Conservation (phyloP, 345 rosid species). For the Aquilaria yunnanensis region DNA sequence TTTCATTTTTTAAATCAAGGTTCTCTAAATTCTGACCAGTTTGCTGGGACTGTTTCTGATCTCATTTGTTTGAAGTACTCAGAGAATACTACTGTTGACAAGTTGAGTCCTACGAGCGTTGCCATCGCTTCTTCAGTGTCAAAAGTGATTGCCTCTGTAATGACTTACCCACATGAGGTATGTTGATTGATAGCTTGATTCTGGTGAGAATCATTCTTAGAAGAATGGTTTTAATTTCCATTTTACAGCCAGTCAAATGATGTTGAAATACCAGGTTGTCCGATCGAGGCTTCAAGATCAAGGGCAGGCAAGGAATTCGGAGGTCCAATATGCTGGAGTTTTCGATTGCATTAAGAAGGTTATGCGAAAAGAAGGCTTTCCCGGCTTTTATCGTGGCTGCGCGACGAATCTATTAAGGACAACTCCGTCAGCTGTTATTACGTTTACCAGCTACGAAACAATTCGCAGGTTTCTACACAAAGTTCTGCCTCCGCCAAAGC, state of each 20-base stretch:
- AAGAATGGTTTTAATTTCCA: too few species aligned
- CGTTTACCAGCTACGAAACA: constrained; percentile 84
- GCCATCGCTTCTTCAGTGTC: constrained; percentile 80
- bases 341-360: constrained; percentile 79
- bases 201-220: background rate
- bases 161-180: constrained; percentile 97
- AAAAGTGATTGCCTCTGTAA: constrained; percentile 74
- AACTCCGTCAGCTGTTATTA: constrained; percentile 80
- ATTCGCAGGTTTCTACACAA: constrained; percentile 42
- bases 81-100: constrained; percentile 57
- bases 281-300: constrained; percentile 98
- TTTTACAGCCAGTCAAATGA: too few species aligned
- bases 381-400: constrained; percentile 82
- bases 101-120: constrained; percentile 52
- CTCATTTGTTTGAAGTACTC: constrained; percentile 21
- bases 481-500: constrained; percentile 38
- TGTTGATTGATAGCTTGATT: background rate
- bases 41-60: constrained; percentile 17
- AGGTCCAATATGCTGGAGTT: constrained; percentile 49
- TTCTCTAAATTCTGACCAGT: constrained; percentile 1
- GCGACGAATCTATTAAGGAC: constrained; percentile 76
- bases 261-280: constrained; percentile 40
- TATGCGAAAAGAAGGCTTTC: constrained; percentile 54
- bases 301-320: constrained; percentile 52
- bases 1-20: constrained; percentile 2